Evolutionary conservation across 1,139 yeast species (phyloP).

Genomic region (Sugiyamaella novakii): DNA sequence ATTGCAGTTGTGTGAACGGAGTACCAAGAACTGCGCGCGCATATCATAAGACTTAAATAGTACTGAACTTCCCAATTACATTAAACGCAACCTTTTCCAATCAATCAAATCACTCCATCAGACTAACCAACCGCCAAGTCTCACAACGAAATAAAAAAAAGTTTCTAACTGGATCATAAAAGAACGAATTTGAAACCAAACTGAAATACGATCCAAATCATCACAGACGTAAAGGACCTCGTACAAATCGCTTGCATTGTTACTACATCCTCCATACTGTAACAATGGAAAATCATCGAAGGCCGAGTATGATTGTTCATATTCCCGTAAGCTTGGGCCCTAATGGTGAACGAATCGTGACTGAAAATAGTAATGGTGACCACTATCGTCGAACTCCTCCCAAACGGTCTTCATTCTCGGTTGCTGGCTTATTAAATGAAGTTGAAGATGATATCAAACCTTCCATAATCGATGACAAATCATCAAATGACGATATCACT

Average conservation of each 20-base stretch:
- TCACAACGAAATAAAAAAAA: no score
- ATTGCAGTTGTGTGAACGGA: no score
- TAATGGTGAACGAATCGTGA: constrained; percentile 5
- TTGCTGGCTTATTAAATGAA: constrained; percentile 16
- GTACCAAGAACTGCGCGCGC: no score
- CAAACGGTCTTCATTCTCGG: constrained; percentile 13
- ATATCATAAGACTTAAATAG: no score
- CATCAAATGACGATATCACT: background rate
- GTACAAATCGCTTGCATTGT: no score
- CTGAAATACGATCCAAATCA: no score
- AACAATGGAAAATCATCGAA: constrained; percentile 8
- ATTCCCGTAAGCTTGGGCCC: constrained; percentile 11
- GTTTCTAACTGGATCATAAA: no score
- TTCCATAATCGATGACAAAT: background rate
- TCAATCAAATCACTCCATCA: background rate
- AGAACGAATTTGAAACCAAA: no score
- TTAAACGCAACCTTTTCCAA: background rate
- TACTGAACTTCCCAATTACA: no score
- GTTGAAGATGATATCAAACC: constrained; percentile 6
- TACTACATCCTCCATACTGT: background rate
- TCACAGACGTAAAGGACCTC: no score
- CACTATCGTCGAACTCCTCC: constrained; percentile 1
- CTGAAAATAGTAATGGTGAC: background rate
- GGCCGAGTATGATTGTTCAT: constrained; percentile 16
- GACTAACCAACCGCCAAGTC: no score